Conservation (phyloP, 2,329 filamentous ascomycete genomes). For the Venturia pyrina region DNA sequence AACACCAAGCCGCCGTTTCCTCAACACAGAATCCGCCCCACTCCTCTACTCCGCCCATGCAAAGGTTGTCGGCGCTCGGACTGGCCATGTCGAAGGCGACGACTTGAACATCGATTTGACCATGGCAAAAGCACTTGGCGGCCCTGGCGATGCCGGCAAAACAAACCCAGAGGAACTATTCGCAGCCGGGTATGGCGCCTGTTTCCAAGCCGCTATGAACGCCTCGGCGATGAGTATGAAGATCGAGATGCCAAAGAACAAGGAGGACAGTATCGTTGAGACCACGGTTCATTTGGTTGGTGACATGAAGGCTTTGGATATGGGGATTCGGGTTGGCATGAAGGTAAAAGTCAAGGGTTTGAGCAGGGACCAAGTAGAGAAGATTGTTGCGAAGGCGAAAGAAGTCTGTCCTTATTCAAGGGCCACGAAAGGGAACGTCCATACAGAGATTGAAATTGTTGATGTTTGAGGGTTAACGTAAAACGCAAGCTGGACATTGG, state of each 20-base stretch:
- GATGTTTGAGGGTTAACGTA: not conserved
- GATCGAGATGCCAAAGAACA: slow-evolving; percentile 30
- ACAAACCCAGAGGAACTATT: slow-evolving; percentile 38
- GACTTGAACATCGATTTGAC: slow-evolving; percentile 29
- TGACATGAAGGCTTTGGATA: slow-evolving; percentile 34
- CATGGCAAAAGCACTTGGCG: slow-evolving; percentile 36
- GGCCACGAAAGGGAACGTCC: slow-evolving; percentile 26
- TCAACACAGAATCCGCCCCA: slow-evolving; percentile 32
- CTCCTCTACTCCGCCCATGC: slow-evolving; percentile 30
- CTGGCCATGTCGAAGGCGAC: slow-evolving; percentile 26
- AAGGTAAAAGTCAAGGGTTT: slow-evolving; percentile 27
- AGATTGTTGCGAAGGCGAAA: slow-evolving; percentile 26
- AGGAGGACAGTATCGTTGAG: slow-evolving; percentile 31
- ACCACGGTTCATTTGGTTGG: slow-evolving; percentile 36
- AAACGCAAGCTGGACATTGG: too few relatives aligned
- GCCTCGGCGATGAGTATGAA: slow-evolving; percentile 30
- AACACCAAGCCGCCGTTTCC: slow-evolving; percentile 17
- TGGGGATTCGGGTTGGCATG: slow-evolving; percentile 36
- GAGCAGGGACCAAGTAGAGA: slow-evolving; percentile 24
- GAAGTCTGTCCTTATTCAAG: slow-evolving; percentile 26
- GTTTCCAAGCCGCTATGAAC: slow-evolving; percentile 39
- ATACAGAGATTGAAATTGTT: slow-evolving; percentile 13
- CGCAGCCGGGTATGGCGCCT: slow-evolving; percentile 38
- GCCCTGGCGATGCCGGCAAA: slow-evolving; percentile 32
- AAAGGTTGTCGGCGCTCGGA: slow-evolving; percentile 30